Evolutionary conservation across 176 grass and related monocot genomes (phyloP), one percentile per base, ranked within the genome.

Genomic region (Oropetium thomaeum): DNA sequence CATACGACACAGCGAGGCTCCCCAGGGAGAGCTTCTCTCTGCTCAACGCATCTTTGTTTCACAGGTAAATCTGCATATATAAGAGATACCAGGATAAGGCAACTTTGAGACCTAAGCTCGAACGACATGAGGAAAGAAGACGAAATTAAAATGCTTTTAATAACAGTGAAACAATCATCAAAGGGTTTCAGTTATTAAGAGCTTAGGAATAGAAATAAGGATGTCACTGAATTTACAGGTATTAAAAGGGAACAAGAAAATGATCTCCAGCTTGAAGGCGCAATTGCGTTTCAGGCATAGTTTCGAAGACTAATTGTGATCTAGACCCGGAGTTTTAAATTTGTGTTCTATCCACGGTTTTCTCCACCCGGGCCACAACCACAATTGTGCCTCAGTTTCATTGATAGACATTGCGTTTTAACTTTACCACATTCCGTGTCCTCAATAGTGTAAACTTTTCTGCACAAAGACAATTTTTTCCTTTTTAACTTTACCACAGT

Each of bases 21-120:
- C 81, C 82, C 89, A 34, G 75, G 78, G 75, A 92, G 84, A 62
- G 89, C 91, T 86, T 95, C 92, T 71, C 96, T 90, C 83, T 95
- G 96, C 47, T 95, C 73, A 85, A 79, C 75, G 55, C 91, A 89
- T 85, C 76, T 91, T 62, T 92, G 79, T 47, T 95, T 92, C 19
- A 92, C 82, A 42, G 22, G 63, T 25, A 65, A 80, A 76, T 99
- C 89, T 99, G 86, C 16, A 78, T 51, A 78, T 40, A 41, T 23
- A 76, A 64, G n/a, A 66, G 49, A 69, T 87, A 65, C 2, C 23
- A 81, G 81, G 44, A 57, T 10, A 58, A 67, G 32, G 30, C 16
- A 28, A 40, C 61, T 63, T 73, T 63, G 10, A 8, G 22, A 55
- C 65, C 20, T 62, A 66, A 35, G 47, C 47, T 63, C 35, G 22